A percentile compares a stretch with the other conserved stretches of the same genome.
Evolutionary conservation across 148 eudicot genomes (phyloP).

Genomic region (Fagopyrum homotropicum): DNA sequence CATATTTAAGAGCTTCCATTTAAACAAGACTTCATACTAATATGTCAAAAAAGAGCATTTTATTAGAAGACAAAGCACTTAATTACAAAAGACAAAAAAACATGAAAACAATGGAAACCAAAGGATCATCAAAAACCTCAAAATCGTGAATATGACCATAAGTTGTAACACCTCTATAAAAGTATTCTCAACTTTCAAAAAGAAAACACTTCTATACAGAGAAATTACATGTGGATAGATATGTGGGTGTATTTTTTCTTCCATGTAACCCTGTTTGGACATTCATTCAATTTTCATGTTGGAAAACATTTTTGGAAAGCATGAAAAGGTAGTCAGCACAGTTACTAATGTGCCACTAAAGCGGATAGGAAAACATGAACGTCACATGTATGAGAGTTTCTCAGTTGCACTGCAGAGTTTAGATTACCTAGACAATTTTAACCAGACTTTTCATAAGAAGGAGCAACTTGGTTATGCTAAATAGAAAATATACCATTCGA

Average conservation of each 20-base stretch:
- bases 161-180: neutral
- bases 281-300: neutral
- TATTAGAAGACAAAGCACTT: neutral
- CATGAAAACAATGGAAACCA: neutral
- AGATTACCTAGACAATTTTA: too few relatives aligned
- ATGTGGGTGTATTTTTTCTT: neutral
- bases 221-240: neutral
- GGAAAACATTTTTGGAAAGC: neutral
- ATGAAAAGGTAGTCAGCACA: too few relatives aligned
- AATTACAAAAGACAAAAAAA: neutral
- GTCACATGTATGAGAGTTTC: too few relatives aligned
- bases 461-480: neutral
- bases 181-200: neutral
- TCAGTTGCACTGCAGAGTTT: too few relatives aligned
- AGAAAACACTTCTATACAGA: neutral
- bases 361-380: too few relatives aligned
- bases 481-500: neutral
- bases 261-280: neutral
- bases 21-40: neutral
- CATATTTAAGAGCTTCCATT: neutral
- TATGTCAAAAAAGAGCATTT: neutral
- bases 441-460: too few relatives aligned
- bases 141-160: neutral
- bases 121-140: neutral
- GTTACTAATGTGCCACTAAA: too few relatives aligned